Percentiles rank a stretch among this genome's conserved stretches.
Evolutionary conservation across 2,329 filamentous ascomycete genomes (phyloP).

Genomic region (Balansia obtecta): DNA sequence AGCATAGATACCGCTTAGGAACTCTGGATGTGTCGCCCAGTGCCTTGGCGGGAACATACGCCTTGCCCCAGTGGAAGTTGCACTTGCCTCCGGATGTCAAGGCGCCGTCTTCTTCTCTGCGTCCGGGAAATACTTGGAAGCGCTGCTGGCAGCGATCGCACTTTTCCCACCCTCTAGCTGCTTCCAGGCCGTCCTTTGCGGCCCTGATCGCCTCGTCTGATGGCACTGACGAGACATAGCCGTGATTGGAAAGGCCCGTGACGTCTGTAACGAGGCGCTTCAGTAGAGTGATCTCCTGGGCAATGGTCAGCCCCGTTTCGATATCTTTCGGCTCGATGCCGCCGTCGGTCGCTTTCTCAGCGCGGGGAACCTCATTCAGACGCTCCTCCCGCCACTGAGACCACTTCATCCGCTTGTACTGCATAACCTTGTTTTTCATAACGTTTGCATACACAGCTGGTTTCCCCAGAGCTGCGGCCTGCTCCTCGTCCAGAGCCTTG

Average conservation of each 20-base stretch:
- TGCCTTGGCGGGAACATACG: constrained; percentile 44
- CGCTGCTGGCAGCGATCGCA: constrained; percentile 79
- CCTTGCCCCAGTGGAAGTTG: constrained; percentile 67
- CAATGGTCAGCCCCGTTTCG: constrained; percentile 53
- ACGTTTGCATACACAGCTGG: constrained; percentile 66
- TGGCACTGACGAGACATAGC: constrained; percentile 63
- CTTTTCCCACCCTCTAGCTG: constrained; percentile 66
- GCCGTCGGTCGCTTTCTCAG: constrained; percentile 3
- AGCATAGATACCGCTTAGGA: constrained; percentile 63
- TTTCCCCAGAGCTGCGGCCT: constrained; percentile 56
- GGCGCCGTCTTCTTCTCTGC: constrained; percentile 62
- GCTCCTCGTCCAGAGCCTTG: constrained; percentile 64
- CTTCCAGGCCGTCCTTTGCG: constrained; percentile 51
- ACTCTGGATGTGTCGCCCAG: constrained; percentile 43
- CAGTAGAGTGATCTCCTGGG: constrained; percentile 57
- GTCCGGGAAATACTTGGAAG: constrained; percentile 86
- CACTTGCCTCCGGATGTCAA: constrained; percentile 69
- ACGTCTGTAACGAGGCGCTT: constrained; percentile 52
- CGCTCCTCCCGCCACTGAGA: constrained; percentile 60
- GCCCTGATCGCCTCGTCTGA: constrained; percentile 51
- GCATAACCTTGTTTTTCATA: constrained; percentile 68
- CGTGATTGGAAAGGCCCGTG: constrained; percentile 48
- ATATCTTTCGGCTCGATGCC: constrained; percentile 37
- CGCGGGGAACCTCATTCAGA: constrained; percentile 15
- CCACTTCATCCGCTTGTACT: constrained; percentile 61